These are phyloP conservation scores for Colletotrichum sp. DNA, from an alignment of 2,329 filamentous ascomycete genomes.

Conservation along the genomic window DNA sequence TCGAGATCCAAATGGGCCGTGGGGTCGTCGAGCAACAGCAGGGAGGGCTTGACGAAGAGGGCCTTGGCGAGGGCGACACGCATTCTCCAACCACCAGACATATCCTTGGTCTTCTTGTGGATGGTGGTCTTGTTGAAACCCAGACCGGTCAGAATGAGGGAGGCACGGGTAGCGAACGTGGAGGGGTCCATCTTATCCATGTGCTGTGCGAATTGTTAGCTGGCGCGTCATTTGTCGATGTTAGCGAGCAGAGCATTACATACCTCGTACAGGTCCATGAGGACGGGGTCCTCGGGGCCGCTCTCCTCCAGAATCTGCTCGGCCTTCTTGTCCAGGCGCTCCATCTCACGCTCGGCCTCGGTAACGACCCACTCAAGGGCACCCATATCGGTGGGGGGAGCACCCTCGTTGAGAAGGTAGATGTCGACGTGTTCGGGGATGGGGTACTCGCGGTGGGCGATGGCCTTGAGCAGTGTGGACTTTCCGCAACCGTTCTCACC, in stretches of 20 bases:
- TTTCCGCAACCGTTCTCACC: slow-evolving; percentile 99
- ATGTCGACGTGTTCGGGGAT: slow-evolving; percentile 97
- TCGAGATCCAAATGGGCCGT: slow-evolving; percentile 99
- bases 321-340: slow-evolving; percentile 83
- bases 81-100: slow-evolving; percentile 99
- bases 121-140: slow-evolving; percentile 99
- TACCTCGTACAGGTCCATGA: slow-evolving; percentile 97
- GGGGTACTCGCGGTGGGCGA: slow-evolving; percentile 91
- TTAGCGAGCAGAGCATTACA: slow-evolving; percentile 34
- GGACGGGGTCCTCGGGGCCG: slow-evolving; percentile 85
- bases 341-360: slow-evolving; percentile 92
- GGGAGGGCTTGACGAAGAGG: slow-evolving; percentile 95
- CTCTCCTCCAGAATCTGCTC: slow-evolving; percentile 91
- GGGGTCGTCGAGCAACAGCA: slow-evolving; percentile 95
- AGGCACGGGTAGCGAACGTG: slow-evolving; percentile 94
- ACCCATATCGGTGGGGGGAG: slow-evolving; percentile 84
- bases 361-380: slow-evolving; percentile 97
- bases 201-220: slow-evolving; percentile 60
- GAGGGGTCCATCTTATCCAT: slow-evolving; percentile 99
- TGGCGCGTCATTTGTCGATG: neutral
- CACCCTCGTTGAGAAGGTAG: slow-evolving; percentile 97
- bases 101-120: slow-evolving; percentile 99
- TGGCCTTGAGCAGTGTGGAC: slow-evolving; percentile 95
- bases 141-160: slow-evolving; percentile 95
- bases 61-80: slow-evolving; percentile 97